Evolutionary conservation across 2,329 filamentous ascomycete species (phyloP).

Genomic region (Blastomyces silverae): DNA sequence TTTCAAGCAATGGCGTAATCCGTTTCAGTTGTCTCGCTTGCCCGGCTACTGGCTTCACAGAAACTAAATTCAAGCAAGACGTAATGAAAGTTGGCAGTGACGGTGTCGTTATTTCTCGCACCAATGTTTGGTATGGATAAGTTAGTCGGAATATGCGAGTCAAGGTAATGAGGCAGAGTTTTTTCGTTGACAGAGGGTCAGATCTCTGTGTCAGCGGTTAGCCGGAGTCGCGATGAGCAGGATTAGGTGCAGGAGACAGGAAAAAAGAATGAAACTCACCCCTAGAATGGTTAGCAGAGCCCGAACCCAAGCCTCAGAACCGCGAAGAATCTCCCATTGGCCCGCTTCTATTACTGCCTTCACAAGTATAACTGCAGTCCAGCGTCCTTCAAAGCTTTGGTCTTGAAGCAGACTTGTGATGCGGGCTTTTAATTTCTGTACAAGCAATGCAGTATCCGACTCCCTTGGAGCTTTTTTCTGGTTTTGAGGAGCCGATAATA

Average conservation of each 20-base stretch:
- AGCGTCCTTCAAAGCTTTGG: constrained; percentile 64
- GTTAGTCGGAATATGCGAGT: constrained; percentile 78
- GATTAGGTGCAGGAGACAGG: background rate
- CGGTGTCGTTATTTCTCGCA: constrained; percentile 82
- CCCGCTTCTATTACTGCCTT: constrained; percentile 78
- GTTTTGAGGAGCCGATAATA: constrained; percentile 56
- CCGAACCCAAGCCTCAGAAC: constrained; percentile 66
- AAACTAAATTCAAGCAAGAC: constrained; percentile 60
- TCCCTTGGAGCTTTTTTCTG: constrained; percentile 56
- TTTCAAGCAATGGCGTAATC: constrained; percentile 53
- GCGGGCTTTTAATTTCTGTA: constrained; percentile 76
- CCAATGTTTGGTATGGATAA: constrained; percentile 71
- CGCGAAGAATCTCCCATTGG: constrained; percentile 72
- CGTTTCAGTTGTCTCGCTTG: constrained; percentile 32
- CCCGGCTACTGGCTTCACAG: constrained; percentile 41
- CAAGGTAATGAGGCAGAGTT: constrained; percentile 67
- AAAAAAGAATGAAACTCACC: constrained; percentile 40
- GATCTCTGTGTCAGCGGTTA: constrained; percentile 53
- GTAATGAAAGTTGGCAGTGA: constrained; percentile 68
- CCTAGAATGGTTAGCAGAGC: constrained; percentile 68
- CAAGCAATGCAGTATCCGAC: constrained; percentile 60
- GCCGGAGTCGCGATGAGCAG: background rate
- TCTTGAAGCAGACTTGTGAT: constrained; percentile 73
- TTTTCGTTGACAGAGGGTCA: constrained; percentile 67
- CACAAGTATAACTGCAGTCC: constrained; percentile 68